These are phyloP conservation scores for Prunus davidiana DNA, from an alignment of 306 rosid genomes.

Conservation along the genomic window DNA sequence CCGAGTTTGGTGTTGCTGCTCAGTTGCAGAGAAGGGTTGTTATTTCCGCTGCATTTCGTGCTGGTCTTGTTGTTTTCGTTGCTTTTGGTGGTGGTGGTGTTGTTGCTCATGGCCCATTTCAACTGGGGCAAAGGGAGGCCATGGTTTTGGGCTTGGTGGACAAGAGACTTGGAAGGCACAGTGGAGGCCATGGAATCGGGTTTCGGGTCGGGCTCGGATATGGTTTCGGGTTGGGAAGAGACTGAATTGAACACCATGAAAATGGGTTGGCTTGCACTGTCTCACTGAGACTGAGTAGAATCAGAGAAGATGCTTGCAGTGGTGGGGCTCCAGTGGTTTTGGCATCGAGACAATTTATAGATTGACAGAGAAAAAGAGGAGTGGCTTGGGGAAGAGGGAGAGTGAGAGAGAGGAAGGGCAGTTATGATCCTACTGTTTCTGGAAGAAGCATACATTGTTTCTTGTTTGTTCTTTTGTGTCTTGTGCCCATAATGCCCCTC, in stretches of 20 bases:
- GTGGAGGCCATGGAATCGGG: conserved; percentile 18
- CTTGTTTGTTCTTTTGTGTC: neutral
- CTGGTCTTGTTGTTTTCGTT: neutral
- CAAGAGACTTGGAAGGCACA: conserved; percentile 10
- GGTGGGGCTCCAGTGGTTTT: no score
- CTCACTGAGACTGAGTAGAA: neutral
- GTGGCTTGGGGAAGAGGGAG: neutral
- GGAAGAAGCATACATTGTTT: neutral
- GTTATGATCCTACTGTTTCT: conserved; percentile 1
- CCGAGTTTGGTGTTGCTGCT: neutral
- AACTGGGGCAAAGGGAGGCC: conserved; percentile 12
- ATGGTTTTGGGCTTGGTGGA: neutral
- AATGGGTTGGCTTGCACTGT: neutral
- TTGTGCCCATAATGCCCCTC: neutral
- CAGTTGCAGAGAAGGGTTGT: neutral
- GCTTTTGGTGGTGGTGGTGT: neutral
- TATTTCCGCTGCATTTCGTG: no score
- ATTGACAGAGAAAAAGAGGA: neutral
- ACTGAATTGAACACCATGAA: conserved; percentile 24
- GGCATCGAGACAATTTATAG: neutral
- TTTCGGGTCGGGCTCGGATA: neutral
- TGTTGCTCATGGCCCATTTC: conserved; percentile 29
- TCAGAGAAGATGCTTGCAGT: neutral
- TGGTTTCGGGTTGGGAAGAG: conserved; percentile 3
- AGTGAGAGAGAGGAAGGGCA: neutral